A percentile compares a stretch with the other conserved stretches of the same genome.
Conservation (phyloP, 2,329 filamentous ascomycete species). For the Pseudocercospora pini-densiflorae region DNA sequence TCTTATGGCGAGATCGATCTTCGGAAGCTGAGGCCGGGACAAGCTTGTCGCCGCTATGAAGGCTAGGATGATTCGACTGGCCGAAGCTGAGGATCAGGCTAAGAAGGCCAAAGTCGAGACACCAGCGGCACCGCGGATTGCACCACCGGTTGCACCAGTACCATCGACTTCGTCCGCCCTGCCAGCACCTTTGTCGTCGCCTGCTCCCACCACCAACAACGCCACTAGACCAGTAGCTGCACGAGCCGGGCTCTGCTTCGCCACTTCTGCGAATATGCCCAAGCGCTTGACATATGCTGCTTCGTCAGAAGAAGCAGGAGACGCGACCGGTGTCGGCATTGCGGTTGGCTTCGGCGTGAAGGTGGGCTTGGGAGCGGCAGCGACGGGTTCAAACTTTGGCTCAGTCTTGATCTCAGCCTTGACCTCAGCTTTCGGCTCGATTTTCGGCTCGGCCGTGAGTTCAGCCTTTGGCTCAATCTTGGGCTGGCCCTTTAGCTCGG, state of each 20-base stretch:
- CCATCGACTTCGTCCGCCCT: not conserved
- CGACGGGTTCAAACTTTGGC: not conserved
- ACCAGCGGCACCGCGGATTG: too few relatives aligned
- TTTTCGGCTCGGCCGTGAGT: not conserved
- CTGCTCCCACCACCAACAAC: not conserved
- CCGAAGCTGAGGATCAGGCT: not conserved
- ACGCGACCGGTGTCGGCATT: conserved; percentile 2
- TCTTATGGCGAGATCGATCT: not conserved
- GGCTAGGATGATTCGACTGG: not conserved
- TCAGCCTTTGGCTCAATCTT: not conserved
- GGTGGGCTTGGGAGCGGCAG: not conserved
- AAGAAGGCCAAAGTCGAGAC: not conserved
- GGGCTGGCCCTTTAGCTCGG: not conserved
- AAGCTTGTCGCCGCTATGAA: not conserved
- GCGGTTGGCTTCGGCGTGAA: not conserved
- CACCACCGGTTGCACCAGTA: not conserved
- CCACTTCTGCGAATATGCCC: too few relatives aligned
- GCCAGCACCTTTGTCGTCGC: not conserved
- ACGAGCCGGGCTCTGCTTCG: not conserved
- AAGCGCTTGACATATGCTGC: not conserved
- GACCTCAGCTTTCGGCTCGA: not conserved
- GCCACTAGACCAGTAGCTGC: not conserved
- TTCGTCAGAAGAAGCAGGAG: not conserved
- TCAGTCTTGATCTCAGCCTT: not conserved
- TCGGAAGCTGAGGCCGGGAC: not conserved